These are phyloP conservation scores for Alternaria burnsii DNA, from an alignment of 2,329 filamentous ascomycete species.

Conservation along the genomic window DNA sequence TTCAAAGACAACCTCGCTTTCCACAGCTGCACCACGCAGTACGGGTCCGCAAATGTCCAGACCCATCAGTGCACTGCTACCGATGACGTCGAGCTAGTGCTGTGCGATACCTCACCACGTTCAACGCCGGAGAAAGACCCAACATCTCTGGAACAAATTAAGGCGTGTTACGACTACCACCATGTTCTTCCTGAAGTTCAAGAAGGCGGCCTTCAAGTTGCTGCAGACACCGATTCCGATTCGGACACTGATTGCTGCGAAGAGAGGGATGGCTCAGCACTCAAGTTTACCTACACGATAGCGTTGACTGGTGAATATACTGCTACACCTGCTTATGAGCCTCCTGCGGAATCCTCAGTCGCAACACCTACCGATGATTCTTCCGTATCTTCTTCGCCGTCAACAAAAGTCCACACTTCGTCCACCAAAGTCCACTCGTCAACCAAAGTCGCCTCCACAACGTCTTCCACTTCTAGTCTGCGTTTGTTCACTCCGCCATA, in stretches of 20 bases:
- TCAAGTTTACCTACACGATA: constrained; percentile 2
- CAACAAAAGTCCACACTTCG: background rate
- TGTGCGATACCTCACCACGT: constrained; percentile 30
- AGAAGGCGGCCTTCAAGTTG: background rate
- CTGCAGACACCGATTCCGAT: background rate
- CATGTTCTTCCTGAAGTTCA: background rate
- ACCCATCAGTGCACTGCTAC: constrained; percentile 27
- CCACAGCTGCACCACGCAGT: constrained; percentile 27
- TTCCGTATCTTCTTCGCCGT: background rate
- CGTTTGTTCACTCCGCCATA: constrained; percentile 1
- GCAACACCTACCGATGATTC: background rate
- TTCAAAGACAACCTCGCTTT: constrained; percentile 25
- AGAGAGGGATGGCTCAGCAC: background rate
- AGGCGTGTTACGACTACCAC: constrained; percentile 21
- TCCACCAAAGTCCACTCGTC: background rate
- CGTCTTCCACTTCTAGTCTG: background rate
- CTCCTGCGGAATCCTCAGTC: background rate
- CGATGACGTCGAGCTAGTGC: constrained; percentile 37
- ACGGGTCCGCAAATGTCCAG: constrained; percentile 17
- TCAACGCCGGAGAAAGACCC: constrained; percentile 12
- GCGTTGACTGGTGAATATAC: background rate
- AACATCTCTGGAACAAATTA: constrained; percentile 17
- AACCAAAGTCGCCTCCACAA: background rate
- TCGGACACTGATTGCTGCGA: background rate
- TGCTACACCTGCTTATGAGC: background rate